Percentiles rank a stretch among this genome's conserved stretches.
phyloP scores from a whole-genome alignment of 2,329 filamentous ascomycete genomes.

The Cryphonectria parasitica region DNA sequence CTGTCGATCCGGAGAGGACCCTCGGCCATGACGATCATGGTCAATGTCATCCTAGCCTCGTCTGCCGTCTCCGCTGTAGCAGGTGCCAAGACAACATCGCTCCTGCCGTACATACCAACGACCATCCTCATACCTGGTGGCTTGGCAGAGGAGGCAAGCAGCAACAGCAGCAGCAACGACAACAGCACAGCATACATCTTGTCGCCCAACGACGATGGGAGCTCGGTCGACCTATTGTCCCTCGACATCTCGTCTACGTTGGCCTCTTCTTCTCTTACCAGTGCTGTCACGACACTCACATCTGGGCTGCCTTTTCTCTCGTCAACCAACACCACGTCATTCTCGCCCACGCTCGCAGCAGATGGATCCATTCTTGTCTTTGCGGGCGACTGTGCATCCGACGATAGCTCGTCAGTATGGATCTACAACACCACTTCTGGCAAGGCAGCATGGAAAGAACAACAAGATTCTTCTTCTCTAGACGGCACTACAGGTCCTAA shows the following conservation, averaged over 20 bases:
- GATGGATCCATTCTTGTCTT: slow-evolving; percentile 75
- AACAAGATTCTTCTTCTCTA: slow-evolving; percentile 33
- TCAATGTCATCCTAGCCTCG: slow-evolving; percentile 24
- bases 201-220: slow-evolving; percentile 34
- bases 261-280: slow-evolving; percentile 46
- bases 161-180: slow-evolving; percentile 26
- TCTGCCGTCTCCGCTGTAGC: slow-evolving; percentile 17
- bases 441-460: slow-evolving; percentile 50
- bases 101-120: slow-evolving; percentile 75
- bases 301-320: slow-evolving; percentile 65
- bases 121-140: slow-evolving; percentile 64
- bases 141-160: slow-evolving; percentile 46
- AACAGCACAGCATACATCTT: slow-evolving; percentile 30
- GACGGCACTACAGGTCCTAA: slow-evolving; percentile 45
- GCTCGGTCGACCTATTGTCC: slow-evolving; percentile 59
- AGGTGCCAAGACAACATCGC: slow-evolving; percentile 38
- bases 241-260: slow-evolving; percentile 68
- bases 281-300: slow-evolving; percentile 52
- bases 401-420: slow-evolving; percentile 66
- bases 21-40: slow-evolving; percentile 18
- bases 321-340: slow-evolving; percentile 56
- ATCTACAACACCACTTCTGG: slow-evolving; percentile 56
- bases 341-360: slow-evolving; percentile 68
- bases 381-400: slow-evolving; percentile 69
- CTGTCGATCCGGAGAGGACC: slow-evolving; percentile 4